Conservation (phyloP, 805 yeast genomes). For the Kregervanrija pseudodelftensis region DNA sequence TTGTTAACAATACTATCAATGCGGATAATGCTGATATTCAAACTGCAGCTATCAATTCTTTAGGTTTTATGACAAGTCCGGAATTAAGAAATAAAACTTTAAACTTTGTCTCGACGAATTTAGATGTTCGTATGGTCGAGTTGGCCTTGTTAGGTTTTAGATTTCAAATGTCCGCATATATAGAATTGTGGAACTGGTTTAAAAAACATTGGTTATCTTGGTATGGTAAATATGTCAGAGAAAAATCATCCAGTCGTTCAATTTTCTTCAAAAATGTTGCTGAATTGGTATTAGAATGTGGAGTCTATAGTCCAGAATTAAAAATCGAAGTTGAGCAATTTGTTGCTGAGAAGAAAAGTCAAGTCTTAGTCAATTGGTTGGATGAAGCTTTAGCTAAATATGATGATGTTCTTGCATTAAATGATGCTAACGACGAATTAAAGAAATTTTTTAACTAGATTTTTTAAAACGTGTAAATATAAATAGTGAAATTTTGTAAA, state of each 20-base stretch:
- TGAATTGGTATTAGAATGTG: conserved; percentile 32
- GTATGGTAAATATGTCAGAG: conserved; percentile 38
- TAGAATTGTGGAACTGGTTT: conserved; percentile 52
- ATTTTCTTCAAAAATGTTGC: conserved; percentile 40
- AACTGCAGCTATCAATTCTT: conserved; percentile 46
- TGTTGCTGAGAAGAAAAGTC: conserved; percentile 16
- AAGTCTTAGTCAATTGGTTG: conserved; percentile 17
- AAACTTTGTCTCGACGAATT: conserved; percentile 50
- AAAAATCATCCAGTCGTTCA: conserved; percentile 29
- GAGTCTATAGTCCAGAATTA: conserved; percentile 15
- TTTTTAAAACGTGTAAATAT: too few relatives aligned
- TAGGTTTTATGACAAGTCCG: conserved; percentile 41
- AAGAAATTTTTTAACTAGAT: conserved; percentile 1
- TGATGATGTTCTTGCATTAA: conserved; percentile 21
- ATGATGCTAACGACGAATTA: conserved; percentile 18
- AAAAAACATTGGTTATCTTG: conserved; percentile 43
- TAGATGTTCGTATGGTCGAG: conserved; percentile 49
- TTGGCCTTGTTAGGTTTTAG: conserved; percentile 49
- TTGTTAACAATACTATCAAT: conserved; percentile 30
- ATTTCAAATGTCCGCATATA: conserved; percentile 27
- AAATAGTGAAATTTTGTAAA: too few relatives aligned
- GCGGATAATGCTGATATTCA: conserved; percentile 34
- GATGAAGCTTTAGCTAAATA: conserved; percentile 14
- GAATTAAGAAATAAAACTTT: conserved; percentile 46
- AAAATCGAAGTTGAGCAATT: conserved; percentile 14